phyloP scores from a whole-genome alignment of 2,329 filamentous ascomycete species.

The Talaromyces amestolkiae region DNA sequence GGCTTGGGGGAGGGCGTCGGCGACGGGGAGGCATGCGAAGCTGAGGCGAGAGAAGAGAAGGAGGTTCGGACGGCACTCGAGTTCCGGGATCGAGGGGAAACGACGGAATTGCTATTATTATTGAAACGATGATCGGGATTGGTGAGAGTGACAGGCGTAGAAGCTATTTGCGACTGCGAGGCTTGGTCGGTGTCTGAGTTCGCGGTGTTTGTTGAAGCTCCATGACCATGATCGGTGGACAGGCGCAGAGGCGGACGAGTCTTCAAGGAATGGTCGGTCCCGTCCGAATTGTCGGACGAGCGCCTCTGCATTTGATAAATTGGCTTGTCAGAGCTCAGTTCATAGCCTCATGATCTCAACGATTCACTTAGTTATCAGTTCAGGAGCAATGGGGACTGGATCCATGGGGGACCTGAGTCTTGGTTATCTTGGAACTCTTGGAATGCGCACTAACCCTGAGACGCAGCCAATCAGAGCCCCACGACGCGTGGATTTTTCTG shows the following conservation, averaged over 20 bases:
- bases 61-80: constrained; percentile 39
- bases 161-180: constrained; percentile 37
- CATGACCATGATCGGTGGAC: constrained; percentile 33
- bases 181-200: constrained; percentile 20
- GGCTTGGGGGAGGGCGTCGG: constrained; percentile 18
- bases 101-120: constrained; percentile 22
- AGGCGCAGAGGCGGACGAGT: constrained; percentile 26
- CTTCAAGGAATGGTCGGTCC: constrained; percentile 37
- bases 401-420: background rate
- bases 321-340: background rate
- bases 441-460: constrained; percentile 11
- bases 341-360: background rate
- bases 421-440: constrained; percentile 5
- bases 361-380: background rate
- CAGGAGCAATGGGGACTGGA: constrained; percentile 1
- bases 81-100: constrained; percentile 40
- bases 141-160: constrained; percentile 26
- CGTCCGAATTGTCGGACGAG: constrained; percentile 46
- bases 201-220: constrained; percentile 27
- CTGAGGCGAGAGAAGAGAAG: constrained; percentile 26
- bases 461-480: constrained; percentile 1
- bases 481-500: constrained; percentile 2
- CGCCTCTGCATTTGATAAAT: constrained; percentile 45
- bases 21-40: constrained; percentile 16
- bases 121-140: constrained; percentile 14